Percentiles rank a stretch among this genome's conserved stretches.
These are phyloP conservation scores for Microsporum audouinii DNA, from an alignment of 2,329 filamentous ascomycete species.

Conservation along the genomic window DNA sequence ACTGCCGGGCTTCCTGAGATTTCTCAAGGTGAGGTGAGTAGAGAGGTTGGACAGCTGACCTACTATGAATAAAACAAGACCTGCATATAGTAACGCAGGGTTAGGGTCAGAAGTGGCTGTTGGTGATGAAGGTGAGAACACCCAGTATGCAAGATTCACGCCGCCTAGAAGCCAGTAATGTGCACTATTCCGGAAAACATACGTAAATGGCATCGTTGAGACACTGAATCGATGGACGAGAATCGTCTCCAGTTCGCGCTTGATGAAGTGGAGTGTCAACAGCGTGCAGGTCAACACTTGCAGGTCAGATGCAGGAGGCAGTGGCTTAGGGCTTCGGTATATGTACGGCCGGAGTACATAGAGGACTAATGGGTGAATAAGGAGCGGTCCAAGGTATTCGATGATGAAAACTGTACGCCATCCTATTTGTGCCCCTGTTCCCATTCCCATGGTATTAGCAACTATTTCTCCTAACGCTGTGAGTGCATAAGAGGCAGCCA, in stretches of 20 bases:
- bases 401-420: conserved; percentile 93
- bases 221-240: conserved; percentile 92
- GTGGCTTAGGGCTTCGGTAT: conserved; percentile 46
- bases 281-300: conserved; percentile 66
- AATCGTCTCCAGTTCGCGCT: conserved; percentile 88
- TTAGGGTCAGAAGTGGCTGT: conserved; percentile 46
- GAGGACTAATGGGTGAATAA: conserved; percentile 69
- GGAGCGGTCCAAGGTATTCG: conserved; percentile 84
- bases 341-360: conserved; percentile 57
- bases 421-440: conserved; percentile 66
- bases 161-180: conserved; percentile 90
- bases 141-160: conserved; percentile 67
- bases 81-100: conserved; percentile 50
- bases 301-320: conserved; percentile 45
- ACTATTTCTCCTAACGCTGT: too few relatives aligned
- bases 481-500: not conserved
- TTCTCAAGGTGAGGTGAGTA: conserved; percentile 67
- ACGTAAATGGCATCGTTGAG: conserved; percentile 80
- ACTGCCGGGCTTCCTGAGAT: conserved; percentile 64
- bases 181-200: conserved; percentile 88
- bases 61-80: conserved; percentile 59
- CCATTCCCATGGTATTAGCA: not conserved
- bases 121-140: conserved; percentile 65
- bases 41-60: conserved; percentile 71
- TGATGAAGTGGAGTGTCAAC: conserved; percentile 74